Base-by-base conservation (phyloP, 768 basidiomycete species). In the Suillus decipiens region DNA sequence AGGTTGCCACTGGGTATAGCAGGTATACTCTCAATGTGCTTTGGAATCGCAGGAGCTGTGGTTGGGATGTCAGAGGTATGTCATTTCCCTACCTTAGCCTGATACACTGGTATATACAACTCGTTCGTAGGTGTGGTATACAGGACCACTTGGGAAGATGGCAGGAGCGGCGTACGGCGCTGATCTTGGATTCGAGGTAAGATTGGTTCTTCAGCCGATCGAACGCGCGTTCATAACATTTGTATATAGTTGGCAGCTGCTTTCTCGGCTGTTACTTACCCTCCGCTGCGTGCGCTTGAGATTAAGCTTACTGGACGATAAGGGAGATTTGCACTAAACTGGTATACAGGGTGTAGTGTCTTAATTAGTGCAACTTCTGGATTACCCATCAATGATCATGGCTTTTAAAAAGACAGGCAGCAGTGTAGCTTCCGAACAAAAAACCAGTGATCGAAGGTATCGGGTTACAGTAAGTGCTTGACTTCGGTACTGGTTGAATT, bases 101-200 rank as follows among this genome's bases (percentile, higher is more conserved):
- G 15, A 17, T 14, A 8, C 36, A 59, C 31, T 57, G 24, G 28
- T 60, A 15, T 2, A 28, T 50, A 9, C 28, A 34, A 19, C 17
- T 31, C 2, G 12, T 37, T 34, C 15, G 5, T 58, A 75, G 70
- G 72, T 75, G 4, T 85, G 83, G 83, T 85, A 84, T 62, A 81
- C 77, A 1, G 85, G 85, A 1, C 84, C 83, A 0, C 68, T 85
- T 2, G 85, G 77, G 1, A 70, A 68, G 54, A 62, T 77, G 51
- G 79, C 82, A 5, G 82, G 83, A 14, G 84, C 81, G 0, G 28
- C 50, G 50, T 51, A 51, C 5, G 50, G 50, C 5, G 50, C 50
- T 51, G 84, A 86, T 67, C 74, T 86, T 34, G 84, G 84, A 39
- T 85, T 86, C 61, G 85, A 85, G 76, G 80, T 83, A 43, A 39